Evolutionary conservation across 192 early-diverging fungal species (phyloP).

Genomic region (Haplosporangium gracile): DNA sequence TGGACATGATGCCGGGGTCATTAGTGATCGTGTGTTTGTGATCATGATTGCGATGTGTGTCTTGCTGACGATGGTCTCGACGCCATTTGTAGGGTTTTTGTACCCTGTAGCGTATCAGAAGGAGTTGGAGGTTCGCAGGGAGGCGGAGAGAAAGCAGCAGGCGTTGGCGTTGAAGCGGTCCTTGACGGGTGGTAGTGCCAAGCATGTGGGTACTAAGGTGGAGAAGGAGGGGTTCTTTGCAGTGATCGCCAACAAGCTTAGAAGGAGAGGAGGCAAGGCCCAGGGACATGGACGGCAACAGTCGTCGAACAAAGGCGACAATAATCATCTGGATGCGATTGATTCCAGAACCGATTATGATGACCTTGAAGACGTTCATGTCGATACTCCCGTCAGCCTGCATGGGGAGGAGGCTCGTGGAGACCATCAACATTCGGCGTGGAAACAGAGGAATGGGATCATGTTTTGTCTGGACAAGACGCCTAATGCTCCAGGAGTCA

Average conservation of each 20-base stretch:
- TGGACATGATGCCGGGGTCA: conserved; percentile 85
- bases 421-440: not conserved
- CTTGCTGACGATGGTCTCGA: conserved; percentile 86
- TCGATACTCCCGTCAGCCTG: not conserved
- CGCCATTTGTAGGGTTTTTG: conserved; percentile 77
- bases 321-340: not conserved
- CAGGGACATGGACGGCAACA: not conserved
- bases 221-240: conserved; percentile 18
- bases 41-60: conserved; percentile 81
- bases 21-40: conserved; percentile 66
- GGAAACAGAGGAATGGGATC: conserved; percentile 38
- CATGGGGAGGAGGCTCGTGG: not conserved
- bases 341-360: conserved; percentile 7
- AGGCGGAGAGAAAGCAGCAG: conserved; percentile 35
- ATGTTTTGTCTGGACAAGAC: conserved; percentile 57
- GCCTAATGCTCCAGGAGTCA: conserved; percentile 44
- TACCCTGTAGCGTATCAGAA: conserved; percentile 80
- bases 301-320: not conserved
- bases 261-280: not conserved
- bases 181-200: not conserved
- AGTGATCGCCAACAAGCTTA: not conserved
- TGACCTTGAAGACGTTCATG: conserved; percentile 26
- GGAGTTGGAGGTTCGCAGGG: conserved; percentile 36
- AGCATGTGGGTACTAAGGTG: not conserved
- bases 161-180: conserved; percentile 2